These are phyloP conservation scores for Furcasterigmium sp. DNA, from an alignment of 2,329 filamentous ascomycete genomes.

Conservation along the genomic window DNA sequence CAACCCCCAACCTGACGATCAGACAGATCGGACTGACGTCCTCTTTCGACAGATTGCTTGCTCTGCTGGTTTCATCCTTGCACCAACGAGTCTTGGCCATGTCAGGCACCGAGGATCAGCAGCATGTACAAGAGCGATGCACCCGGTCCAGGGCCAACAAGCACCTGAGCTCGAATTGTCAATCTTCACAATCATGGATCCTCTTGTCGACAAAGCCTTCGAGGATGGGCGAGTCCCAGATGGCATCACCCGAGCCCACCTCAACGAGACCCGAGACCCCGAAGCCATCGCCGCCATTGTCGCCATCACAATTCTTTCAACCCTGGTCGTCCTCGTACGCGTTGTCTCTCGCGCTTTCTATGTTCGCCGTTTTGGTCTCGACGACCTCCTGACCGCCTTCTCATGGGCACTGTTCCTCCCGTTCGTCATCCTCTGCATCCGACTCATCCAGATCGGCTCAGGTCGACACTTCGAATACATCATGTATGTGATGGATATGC, in stretches of 20 bases:
- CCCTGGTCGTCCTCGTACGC: constrained; percentile 25
- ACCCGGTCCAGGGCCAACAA: too few relatives aligned
- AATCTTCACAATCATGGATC: constrained; percentile 7
- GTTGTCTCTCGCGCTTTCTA: constrained; percentile 25
- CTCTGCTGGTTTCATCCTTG: too few relatives aligned
- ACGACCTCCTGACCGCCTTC: constrained; percentile 6
- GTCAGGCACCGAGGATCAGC: too few relatives aligned
- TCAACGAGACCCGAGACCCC: constrained; percentile 29
- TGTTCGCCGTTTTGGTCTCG: constrained; percentile 14
- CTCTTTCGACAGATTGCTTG: too few relatives aligned
- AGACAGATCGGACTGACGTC: too few relatives aligned
- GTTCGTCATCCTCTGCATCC: constrained; percentile 36
- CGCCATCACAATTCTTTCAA: constrained; percentile 27
- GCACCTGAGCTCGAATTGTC: too few relatives aligned
- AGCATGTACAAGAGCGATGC: too few relatives aligned
- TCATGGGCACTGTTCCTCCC: constrained; percentile 22
- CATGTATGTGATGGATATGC: constrained; percentile 37
- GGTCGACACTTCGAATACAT: constrained; percentile 40
- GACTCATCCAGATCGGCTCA: constrained; percentile 41
- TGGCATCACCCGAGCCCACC: constrained; percentile 23
- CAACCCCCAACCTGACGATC: too few relatives aligned
- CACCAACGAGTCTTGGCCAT: too few relatives aligned
- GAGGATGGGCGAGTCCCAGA: constrained; percentile 28
- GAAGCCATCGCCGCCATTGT: constrained; percentile 32
- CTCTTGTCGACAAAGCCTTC: constrained; percentile 21